These are phyloP conservation scores for Starmerella bacillaris DNA, from an alignment of 805 yeast species.

Conservation along the genomic window DNA sequence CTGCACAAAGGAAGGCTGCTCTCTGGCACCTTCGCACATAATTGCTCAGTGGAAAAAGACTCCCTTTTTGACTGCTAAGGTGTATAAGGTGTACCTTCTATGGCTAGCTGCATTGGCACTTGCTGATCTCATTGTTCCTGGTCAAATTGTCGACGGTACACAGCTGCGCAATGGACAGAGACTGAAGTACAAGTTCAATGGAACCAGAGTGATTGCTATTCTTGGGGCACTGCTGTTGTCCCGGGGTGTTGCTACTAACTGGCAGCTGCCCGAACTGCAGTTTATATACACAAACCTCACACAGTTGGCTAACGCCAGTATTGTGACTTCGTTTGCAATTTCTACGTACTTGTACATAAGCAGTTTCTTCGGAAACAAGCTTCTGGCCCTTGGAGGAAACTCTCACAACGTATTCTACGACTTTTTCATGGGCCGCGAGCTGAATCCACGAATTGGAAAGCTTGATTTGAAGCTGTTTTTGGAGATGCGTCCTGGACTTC, in stretches of 20 bases:
- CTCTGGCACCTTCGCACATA: constrained; percentile 15
- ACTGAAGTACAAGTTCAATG: constrained; percentile 67
- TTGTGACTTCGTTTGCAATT: constrained; percentile 44
- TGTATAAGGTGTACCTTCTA: constrained; percentile 45
- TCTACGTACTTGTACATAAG: constrained; percentile 46
- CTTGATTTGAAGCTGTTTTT: constrained; percentile 84
- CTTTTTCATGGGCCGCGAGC: constrained; percentile 93
- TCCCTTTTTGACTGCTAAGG: constrained; percentile 19
- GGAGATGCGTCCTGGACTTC: constrained; percentile 86
- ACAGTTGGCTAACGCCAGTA: constrained; percentile 44
- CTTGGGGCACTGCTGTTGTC: constrained; percentile 27
- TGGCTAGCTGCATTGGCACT: constrained; percentile 58
- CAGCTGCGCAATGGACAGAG: constrained; percentile 56
- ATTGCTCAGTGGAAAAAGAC: constrained; percentile 8
- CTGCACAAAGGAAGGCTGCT: constrained; percentile 34
- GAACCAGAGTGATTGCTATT: constrained; percentile 36
- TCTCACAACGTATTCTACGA: constrained; percentile 59
- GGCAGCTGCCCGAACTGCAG: constrained; percentile 57
- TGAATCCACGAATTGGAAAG: constrained; percentile 72
- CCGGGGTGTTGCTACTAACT: constrained; percentile 36
- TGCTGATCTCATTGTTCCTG: constrained; percentile 52
- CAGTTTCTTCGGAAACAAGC: constrained; percentile 44
- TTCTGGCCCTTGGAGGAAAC: constrained; percentile 77
- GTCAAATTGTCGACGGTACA: constrained; percentile 45
- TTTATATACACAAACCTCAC: constrained; percentile 53